Evolutionary conservation across 345 rosid genomes (phyloP).

Genomic region (Sonneratia caseolaris): DNA sequence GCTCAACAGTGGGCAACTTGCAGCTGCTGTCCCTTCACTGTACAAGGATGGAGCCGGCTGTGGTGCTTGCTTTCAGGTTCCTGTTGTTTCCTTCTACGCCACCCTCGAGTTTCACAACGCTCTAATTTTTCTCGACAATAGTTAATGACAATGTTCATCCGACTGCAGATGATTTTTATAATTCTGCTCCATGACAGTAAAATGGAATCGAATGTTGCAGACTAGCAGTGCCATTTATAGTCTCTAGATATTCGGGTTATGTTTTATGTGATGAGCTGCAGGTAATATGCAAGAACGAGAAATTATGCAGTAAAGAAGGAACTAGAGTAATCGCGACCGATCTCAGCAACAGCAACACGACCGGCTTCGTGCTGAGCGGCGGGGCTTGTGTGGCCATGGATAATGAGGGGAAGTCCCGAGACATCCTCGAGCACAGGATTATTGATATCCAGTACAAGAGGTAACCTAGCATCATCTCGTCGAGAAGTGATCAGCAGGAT

Average conservation of each 20-base stretch:
- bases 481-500: not conserved
- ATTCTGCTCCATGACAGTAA: no score
- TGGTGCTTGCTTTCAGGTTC: slow-evolving; percentile 83
- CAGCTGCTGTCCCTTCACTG: slow-evolving; percentile 59
- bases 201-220: no score
- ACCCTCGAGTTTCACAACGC: not conserved
- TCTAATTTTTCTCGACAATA: not conserved
- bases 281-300: slow-evolving; percentile 67
- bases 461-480: slow-evolving; percentile 13
- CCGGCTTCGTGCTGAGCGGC: slow-evolving; percentile 75
- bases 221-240: not conserved
- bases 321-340: slow-evolving; percentile 61
- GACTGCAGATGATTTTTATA: no score
- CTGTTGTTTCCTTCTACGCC: not conserved
- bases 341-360: slow-evolving; percentile 47
- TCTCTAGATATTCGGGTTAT: not conserved
- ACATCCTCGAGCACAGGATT: slow-evolving; percentile 45
- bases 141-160: no score
- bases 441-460: slow-evolving; percentile 75
- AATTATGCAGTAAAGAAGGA: slow-evolving; percentile 52
- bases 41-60: slow-evolving; percentile 85
- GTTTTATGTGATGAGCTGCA: not conserved
- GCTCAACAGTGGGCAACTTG: slow-evolving; percentile 60
- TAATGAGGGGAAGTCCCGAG: slow-evolving; percentile 32
- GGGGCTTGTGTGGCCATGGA: slow-evolving; percentile 84